Evolutionary conservation across 1,284 basidiomycete species (phyloP).

Genomic region (Meira nashicola): DNA sequence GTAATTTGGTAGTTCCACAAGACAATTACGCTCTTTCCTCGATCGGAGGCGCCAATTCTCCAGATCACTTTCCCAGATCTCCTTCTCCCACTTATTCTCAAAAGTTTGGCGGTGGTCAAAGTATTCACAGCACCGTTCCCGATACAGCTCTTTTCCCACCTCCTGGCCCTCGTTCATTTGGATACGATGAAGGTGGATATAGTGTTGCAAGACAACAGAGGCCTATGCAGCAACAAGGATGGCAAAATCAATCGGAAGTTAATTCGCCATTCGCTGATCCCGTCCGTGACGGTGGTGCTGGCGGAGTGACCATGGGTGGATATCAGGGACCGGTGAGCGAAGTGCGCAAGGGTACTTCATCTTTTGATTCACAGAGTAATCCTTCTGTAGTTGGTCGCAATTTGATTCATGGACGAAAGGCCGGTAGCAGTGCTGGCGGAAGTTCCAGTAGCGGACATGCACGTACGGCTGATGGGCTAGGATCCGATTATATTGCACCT

Average conservation of each 20-base stretch:
- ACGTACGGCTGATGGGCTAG: background rate
- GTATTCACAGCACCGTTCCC: background rate
- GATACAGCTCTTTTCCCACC: constrained; percentile 1
- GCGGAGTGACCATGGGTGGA: background rate
- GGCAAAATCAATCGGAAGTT: background rate
- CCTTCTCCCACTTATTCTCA: background rate
- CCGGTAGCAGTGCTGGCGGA: background rate
- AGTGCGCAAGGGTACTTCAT: background rate
- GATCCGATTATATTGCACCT: background rate
- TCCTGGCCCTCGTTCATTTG: background rate
- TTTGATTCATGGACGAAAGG: background rate
- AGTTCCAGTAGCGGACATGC: background rate
- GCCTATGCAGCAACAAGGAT: background rate
- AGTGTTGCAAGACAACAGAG: background rate
- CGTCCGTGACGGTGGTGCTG: too few relatives aligned
- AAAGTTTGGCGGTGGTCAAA: background rate
- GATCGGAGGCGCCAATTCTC: background rate
- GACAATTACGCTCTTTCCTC: background rate
- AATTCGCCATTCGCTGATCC: background rate
- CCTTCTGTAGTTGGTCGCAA: background rate
- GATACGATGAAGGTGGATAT: background rate
- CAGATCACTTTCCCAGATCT: too few relatives aligned
- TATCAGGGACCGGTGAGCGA: background rate
- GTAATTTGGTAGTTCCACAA: background rate
- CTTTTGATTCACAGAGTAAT: too few relatives aligned